These are phyloP conservation scores for Aspergillus pseudoglaucus DNA, from an alignment of 2,329 filamentous ascomycete species.

Conservation along the genomic window DNA sequence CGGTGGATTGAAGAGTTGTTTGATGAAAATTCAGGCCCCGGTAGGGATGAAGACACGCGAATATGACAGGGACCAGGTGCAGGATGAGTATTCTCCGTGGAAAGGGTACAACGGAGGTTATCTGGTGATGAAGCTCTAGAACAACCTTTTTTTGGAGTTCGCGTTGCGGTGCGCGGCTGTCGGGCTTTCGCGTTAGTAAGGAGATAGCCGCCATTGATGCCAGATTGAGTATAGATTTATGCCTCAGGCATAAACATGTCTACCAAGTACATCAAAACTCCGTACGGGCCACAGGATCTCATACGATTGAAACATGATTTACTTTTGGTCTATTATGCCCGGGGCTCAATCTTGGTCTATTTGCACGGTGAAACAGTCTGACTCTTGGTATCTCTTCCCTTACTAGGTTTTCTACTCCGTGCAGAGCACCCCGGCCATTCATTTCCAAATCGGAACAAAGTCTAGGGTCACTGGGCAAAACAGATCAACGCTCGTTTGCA, in stretches of 20 bases:
- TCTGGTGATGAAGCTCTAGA: constrained; percentile 6
- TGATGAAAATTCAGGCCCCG: background rate
- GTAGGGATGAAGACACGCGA: background rate
- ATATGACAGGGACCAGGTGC: background rate
- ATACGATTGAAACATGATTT: too few relatives aligned
- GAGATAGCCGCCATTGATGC: constrained; percentile 3
- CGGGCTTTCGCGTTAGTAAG: constrained; percentile 2
- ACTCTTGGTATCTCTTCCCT: too few relatives aligned
- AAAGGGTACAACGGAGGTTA: background rate
- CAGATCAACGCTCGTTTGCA: background rate
- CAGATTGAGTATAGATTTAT: constrained; percentile 4
- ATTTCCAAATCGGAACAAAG: too few relatives aligned
- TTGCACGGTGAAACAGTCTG: too few relatives aligned
- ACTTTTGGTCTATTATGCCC: too few relatives aligned
- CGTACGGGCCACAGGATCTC: background rate
- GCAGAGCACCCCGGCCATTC: too few relatives aligned
- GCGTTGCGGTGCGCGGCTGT: constrained; percentile 16
- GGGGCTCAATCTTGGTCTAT: too few relatives aligned
- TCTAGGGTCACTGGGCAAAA: too few relatives aligned
- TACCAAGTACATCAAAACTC: background rate
- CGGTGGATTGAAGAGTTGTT: background rate
- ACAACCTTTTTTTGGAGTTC: constrained; percentile 16
- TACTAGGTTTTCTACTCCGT: too few relatives aligned
- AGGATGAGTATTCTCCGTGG: background rate
- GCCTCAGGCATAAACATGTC: constrained; percentile 6